phyloP scores from a whole-genome alignment of 1,284 basidiomycete genomes.

The Cutaneotrichosporon dermatis region DNA sequence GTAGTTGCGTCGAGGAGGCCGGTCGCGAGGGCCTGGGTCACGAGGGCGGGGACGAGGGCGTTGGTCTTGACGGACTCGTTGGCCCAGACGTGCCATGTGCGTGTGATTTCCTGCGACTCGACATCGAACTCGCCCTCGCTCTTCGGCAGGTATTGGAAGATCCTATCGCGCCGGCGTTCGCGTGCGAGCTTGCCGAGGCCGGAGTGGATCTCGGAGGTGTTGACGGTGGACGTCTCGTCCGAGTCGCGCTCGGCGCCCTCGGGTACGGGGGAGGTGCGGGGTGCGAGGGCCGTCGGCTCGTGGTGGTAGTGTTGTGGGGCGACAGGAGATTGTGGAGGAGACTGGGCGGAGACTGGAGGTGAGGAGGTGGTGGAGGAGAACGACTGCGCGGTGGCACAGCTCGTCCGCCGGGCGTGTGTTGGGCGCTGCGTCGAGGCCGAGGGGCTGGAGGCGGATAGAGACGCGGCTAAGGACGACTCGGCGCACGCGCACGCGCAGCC shows the following conservation, averaged over 20 bases:
- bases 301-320: neutral
- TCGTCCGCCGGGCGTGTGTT: neutral
- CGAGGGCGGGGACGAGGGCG: conserved; percentile 30
- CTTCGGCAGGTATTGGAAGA: neutral
- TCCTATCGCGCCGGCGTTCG: conserved; percentile 2
- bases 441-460: neutral
- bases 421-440: neutral
- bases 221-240: neutral
- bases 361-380: neutral
- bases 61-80: conserved; percentile 27
- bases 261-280: conserved; percentile 2
- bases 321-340: neutral
- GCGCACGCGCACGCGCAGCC: neutral
- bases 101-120: neutral
- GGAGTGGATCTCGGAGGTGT: neutral
- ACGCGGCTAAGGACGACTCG: too few relatives aligned
- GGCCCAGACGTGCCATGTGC: conserved; percentile 22
- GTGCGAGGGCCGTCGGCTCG: neutral
- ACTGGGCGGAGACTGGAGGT: neutral
- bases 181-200: neutral
- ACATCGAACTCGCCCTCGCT: neutral
- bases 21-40: conserved; percentile 38
- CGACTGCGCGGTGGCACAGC: neutral
- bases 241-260: neutral
- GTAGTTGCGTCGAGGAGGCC: conserved; percentile 46